A percentile compares a stretch with the other conserved stretches of the same genome.
These are phyloP conservation scores for Trypanosoma cruzi DNA, from an alignment of 208 protist species.

Conservation along the genomic window DNA sequence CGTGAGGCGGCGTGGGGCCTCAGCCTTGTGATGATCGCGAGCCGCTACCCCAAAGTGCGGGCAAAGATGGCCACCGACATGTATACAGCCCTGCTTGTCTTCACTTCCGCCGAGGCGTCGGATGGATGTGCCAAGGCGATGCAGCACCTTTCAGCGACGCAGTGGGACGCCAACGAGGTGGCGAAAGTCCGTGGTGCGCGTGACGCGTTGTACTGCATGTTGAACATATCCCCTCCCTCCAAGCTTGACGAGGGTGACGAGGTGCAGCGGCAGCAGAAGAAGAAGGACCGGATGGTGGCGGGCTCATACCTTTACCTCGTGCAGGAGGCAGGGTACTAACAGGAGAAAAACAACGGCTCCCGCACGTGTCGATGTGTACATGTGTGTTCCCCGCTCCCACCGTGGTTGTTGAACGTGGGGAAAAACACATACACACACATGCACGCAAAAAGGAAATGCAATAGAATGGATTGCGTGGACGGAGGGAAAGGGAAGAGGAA, in stretches of 20 bases:
- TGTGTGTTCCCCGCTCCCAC: no score
- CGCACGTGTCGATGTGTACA: no score
- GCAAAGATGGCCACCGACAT: constrained; percentile 80
- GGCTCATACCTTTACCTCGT: constrained; percentile 80
- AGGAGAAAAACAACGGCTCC: no score
- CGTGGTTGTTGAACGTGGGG: no score
- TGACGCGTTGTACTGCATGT: constrained; percentile 79
- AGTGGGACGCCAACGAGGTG: constrained; percentile 85
- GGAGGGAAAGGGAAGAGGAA: not conserved
- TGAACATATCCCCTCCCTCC: constrained; percentile 41
- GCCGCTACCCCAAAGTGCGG: constrained; percentile 92
- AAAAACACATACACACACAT: not conserved
- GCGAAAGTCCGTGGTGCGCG: constrained; percentile 56
- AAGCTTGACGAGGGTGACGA: constrained; percentile 6
- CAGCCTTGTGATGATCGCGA: constrained; percentile 87
- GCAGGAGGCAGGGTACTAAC: constrained; percentile 85
- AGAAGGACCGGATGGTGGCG: constrained; percentile 44
- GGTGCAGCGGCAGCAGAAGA: constrained; percentile 13
- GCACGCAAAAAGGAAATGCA: not conserved
- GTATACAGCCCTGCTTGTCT: constrained; percentile 85
- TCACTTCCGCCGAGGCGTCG: constrained; percentile 35
- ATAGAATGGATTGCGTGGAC: not conserved
- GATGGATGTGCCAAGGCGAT: constrained; percentile 53
- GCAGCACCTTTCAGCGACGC: constrained; percentile 52
- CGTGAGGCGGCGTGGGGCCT: constrained; percentile 62